Conservation (phyloP, 2,329 filamentous ascomycete genomes). For the Penicillium sp. region DNA sequence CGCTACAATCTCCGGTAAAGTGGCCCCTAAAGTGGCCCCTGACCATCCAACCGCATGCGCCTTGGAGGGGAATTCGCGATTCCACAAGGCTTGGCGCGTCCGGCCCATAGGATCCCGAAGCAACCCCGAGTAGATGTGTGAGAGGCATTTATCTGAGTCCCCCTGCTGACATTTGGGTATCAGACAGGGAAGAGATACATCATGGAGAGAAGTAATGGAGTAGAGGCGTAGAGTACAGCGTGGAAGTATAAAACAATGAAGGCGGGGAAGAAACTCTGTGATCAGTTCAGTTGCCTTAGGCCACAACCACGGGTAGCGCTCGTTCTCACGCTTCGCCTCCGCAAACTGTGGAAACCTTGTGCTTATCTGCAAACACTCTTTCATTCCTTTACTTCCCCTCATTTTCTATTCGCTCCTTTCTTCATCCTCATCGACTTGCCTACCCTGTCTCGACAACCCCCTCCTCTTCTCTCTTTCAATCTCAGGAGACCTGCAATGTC, state of each 20-base stretch:
- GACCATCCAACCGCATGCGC: background rate
- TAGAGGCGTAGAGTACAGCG: background rate
- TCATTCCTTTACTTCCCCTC: conserved; percentile 4
- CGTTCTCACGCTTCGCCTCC: background rate
- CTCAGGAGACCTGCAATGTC: conserved; percentile 14
- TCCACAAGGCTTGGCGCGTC: conserved; percentile 10
- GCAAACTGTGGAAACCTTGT: background rate
- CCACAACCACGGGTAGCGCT: background rate
- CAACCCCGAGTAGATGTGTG: background rate
- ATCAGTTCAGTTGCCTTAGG: background rate
- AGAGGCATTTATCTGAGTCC: conserved; percentile 5
- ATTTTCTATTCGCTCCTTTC: background rate
- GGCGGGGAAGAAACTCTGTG: background rate
- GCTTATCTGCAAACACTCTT: background rate
- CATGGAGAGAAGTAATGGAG: background rate
- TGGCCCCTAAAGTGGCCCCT: background rate
- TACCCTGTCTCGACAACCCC: background rate
- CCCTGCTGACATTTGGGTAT: background rate
- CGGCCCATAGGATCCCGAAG: conserved; percentile 7
- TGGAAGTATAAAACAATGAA: background rate
- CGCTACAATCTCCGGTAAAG: background rate
- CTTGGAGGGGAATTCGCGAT: background rate
- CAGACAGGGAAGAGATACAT: background rate
- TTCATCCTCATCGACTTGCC: background rate
- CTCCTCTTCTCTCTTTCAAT: background rate